Percentiles rank a stretch among this genome's conserved stretches.
Conservation (phyloP, 1,284 basidiomycete genomes). For the Coriolopsis trogii region DNA sequence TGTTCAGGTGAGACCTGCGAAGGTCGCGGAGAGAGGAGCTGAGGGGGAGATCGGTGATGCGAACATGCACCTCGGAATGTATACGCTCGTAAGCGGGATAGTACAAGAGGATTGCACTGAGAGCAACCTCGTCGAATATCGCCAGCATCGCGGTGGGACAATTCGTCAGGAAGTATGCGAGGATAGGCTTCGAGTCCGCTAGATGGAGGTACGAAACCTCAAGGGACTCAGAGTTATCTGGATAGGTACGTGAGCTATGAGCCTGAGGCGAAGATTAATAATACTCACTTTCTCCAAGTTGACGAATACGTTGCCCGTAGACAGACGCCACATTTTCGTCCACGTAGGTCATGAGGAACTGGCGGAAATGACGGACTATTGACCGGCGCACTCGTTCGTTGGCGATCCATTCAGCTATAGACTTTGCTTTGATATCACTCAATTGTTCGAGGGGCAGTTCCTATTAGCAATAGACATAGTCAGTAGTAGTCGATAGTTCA, state of each 20-base stretch:
- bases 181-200: slow-evolving; percentile 87
- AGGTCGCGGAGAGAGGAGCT: slow-evolving; percentile 91
- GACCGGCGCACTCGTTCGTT: slow-evolving; percentile 89
- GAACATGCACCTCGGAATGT: slow-evolving; percentile 97
- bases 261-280: background rate
- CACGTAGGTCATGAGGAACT: slow-evolving; percentile 95
- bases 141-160: slow-evolving; percentile 91
- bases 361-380: slow-evolving; percentile 91
- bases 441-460: slow-evolving; percentile 96
- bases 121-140: slow-evolving; percentile 95
- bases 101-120: slow-evolving; percentile 93
- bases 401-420: slow-evolving; percentile 96
- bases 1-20: slow-evolving; percentile 91
- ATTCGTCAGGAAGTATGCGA: slow-evolving; percentile 97
- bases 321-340: slow-evolving; percentile 92
- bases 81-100: slow-evolving; percentile 97
- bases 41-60: slow-evolving; percentile 92
- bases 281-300: slow-evolving; percentile 89
- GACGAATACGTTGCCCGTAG: slow-evolving; percentile 92
- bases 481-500: background rate
- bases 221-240: slow-evolving; percentile 95
- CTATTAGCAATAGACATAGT: slow-evolving; percentile 40
- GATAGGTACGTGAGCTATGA: slow-evolving; percentile 3
- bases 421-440: slow-evolving; percentile 96
- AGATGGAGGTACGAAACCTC: slow-evolving; percentile 97